Conservation (phyloP, 345 rosid genomes). For the Bruguiera sexangula region DNA sequence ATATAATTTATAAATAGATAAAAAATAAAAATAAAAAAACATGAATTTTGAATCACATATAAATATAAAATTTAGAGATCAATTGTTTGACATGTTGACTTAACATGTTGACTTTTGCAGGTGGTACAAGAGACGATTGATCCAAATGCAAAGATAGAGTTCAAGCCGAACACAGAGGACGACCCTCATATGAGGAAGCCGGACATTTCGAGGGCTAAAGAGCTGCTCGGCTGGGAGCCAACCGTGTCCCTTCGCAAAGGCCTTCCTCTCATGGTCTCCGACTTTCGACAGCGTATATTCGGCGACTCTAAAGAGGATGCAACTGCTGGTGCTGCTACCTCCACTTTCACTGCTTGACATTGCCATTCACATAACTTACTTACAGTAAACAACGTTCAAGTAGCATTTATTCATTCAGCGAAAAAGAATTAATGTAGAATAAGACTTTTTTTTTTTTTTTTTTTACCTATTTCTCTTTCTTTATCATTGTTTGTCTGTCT, state of each 20-base stretch:
- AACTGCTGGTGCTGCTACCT: neutral
- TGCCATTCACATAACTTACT: too few species aligned
- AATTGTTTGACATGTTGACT: too few species aligned
- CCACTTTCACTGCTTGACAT: conserved; percentile 11
- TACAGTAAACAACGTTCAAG: too few species aligned
- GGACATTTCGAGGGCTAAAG: conserved; percentile 77
- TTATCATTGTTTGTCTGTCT: too few species aligned
- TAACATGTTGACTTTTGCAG: conserved; percentile 15
- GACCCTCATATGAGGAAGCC: conserved; percentile 90
- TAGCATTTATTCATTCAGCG: too few species aligned
- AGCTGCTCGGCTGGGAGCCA: conserved; percentile 75
- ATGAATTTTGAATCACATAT: too few species aligned
- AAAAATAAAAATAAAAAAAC: too few species aligned
- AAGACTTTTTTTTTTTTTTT: too few species aligned
- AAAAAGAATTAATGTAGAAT: too few species aligned
- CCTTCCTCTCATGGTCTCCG: conserved; percentile 73
- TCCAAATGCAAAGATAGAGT: conserved; percentile 76
- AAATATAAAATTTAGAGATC: too few species aligned
- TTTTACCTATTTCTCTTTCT: too few species aligned
- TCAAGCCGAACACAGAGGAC: conserved; percentile 81
- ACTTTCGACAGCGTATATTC: conserved; percentile 70
- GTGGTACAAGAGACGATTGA: conserved; percentile 77
- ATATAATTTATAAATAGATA: too few species aligned
- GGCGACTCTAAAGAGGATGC: conserved; percentile 41
- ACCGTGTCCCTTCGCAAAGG: conserved; percentile 68